Conservation (phyloP, 306 rosid species). For the Sechiopsis laciniata region DNA sequence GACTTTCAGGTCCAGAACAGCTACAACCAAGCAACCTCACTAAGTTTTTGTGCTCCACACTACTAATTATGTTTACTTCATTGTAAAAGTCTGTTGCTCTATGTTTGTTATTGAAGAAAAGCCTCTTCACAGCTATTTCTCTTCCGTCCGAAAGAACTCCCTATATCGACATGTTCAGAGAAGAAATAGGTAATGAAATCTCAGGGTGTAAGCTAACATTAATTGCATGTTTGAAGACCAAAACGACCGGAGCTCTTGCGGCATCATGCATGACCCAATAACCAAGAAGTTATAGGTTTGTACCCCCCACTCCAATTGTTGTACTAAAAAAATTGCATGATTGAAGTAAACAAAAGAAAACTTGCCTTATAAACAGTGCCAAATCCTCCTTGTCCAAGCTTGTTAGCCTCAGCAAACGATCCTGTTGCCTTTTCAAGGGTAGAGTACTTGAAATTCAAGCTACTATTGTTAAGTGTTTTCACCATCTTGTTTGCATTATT, state of each 20-base stretch:
- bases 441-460: constrained; percentile 88
- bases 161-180: constrained; percentile 23
- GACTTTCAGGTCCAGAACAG: constrained; percentile 95
- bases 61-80: constrained; percentile 76
- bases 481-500: constrained; percentile 55
- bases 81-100: constrained; percentile 82
- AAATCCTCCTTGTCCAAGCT: constrained; percentile 95
- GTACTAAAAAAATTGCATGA: no score
- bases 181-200: neutral
- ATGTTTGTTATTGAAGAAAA: constrained; percentile 78
- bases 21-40: constrained; percentile 84
- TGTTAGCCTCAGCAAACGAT: constrained; percentile 53
- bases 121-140: constrained; percentile 89
- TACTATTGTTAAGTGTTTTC: constrained; percentile 55
- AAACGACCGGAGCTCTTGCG: no score
- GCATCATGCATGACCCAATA: no score
- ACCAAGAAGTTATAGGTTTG: no score
- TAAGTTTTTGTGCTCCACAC: constrained; percentile 76
- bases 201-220: neutral
- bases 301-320: no score
- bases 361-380: constrained; percentile 86
- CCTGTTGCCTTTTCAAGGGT: constrained; percentile 78
- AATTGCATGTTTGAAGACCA: neutral
- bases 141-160: constrained; percentile 84
- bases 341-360: constrained; percentile 10